phyloP scores from a whole-genome alignment of 1,284 basidiomycete species.

The Pseudomicrostroma phylloplanum region DNA sequence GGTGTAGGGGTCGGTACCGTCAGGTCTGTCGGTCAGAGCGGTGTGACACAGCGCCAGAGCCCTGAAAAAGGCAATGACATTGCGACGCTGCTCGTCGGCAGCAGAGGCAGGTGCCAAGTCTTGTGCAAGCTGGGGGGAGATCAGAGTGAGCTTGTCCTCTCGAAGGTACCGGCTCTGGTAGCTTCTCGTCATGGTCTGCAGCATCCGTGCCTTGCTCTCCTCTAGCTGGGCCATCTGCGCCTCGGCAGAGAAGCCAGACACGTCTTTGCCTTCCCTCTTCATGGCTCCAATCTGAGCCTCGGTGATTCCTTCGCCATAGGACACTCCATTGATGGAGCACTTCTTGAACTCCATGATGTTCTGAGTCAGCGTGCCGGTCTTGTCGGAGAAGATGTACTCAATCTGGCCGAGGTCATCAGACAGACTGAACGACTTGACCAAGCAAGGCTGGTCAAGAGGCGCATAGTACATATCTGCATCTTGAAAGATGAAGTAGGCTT shows the following conservation, averaged over 20 bases:
- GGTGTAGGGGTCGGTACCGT: slow-evolving; percentile 59
- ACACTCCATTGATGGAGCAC: slow-evolving; percentile 75
- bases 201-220: slow-evolving; percentile 69
- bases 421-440: slow-evolving; percentile 75
- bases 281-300: slow-evolving; percentile 90
- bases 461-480: slow-evolving; percentile 95
- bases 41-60: slow-evolving; percentile 86
- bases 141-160: slow-evolving; percentile 73
- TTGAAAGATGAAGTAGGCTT: slow-evolving; percentile 91
- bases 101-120: slow-evolving; percentile 63
- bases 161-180: slow-evolving; percentile 89
- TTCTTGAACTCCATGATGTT: slow-evolving; percentile 97
- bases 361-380: slow-evolving; percentile 56
- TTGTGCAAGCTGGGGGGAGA: slow-evolving; percentile 74
- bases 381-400: slow-evolving; percentile 96
- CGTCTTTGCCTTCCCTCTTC: slow-evolving; percentile 67
- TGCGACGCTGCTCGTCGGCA: slow-evolving; percentile 57
- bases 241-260: slow-evolving; percentile 61
- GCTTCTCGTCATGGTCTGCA: slow-evolving; percentile 64
- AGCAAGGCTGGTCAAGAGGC: slow-evolving; percentile 71
- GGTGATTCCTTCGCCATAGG: slow-evolving; percentile 87
- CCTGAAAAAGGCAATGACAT: slow-evolving; percentile 74
- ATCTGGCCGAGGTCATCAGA: slow-evolving; percentile 96
- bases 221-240: slow-evolving; percentile 56
- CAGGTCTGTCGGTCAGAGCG: slow-evolving; percentile 61